A percentile compares a stretch with the other conserved stretches of the same genome.
These are phyloP conservation scores for Trichosporon coremiiforme DNA, from an alignment of 1,284 basidiomycete species.

Conservation along the genomic window DNA sequence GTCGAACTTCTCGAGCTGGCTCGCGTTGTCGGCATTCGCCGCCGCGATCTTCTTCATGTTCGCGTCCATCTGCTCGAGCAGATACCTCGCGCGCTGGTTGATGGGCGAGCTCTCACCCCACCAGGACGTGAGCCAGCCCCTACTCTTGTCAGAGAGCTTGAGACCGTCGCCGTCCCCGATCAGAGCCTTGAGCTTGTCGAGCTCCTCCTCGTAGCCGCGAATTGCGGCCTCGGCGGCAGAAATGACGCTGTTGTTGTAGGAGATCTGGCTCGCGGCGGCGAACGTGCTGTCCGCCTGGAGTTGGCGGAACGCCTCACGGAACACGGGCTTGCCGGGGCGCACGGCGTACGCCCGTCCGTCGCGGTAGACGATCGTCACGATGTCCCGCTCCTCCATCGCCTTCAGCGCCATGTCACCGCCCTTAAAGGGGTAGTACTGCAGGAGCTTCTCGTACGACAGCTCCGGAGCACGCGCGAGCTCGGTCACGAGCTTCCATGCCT, in stretches of 20 bases:
- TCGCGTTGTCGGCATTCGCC: slow-evolving; percentile 69
- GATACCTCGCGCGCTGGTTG: slow-evolving; percentile 66
- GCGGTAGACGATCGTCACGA: slow-evolving; percentile 75
- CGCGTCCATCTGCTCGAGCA: slow-evolving; percentile 73
- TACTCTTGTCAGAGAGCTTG: slow-evolving; percentile 38
- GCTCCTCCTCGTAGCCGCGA: slow-evolving; percentile 73
- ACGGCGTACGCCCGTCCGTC: slow-evolving; percentile 84
- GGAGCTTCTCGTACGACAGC: slow-evolving; percentile 76
- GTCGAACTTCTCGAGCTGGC: slow-evolving; percentile 65
- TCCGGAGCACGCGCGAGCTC: slow-evolving; percentile 70
- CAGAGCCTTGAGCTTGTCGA: slow-evolving; percentile 68
- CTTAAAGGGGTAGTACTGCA: slow-evolving; percentile 88
- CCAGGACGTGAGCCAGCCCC: slow-evolving; percentile 51
- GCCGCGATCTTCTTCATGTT: slow-evolving; percentile 68
- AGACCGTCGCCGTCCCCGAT: slow-evolving; percentile 46
- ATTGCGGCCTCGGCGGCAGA: slow-evolving; percentile 68
- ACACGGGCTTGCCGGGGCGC: slow-evolving; percentile 85
- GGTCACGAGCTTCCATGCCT: slow-evolving; percentile 84
- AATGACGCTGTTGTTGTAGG: slow-evolving; percentile 74
- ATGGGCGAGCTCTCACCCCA: slow-evolving; percentile 60
- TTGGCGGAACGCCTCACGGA: slow-evolving; percentile 78
- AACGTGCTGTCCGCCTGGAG: slow-evolving; percentile 78
- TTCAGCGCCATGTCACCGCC: slow-evolving; percentile 80
- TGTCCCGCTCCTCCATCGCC: slow-evolving; percentile 83
- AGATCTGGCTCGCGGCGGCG: slow-evolving; percentile 77